Evolutionary conservation across 192 early-diverging fungal genomes (phyloP).

Genomic region (Linnemannia elongata): DNA sequence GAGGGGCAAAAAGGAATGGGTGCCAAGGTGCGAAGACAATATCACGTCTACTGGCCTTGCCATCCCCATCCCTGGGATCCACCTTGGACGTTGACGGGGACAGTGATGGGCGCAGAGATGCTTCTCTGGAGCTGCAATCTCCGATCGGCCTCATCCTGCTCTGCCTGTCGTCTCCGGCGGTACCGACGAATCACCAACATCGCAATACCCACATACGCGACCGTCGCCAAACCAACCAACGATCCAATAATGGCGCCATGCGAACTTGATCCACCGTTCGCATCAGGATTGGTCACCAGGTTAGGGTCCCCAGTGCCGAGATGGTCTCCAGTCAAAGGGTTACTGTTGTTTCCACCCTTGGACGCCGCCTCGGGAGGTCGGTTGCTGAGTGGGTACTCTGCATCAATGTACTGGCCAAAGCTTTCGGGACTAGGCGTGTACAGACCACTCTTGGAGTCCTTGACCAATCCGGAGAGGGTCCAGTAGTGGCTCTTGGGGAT

Average conservation of each 20-base stretch:
- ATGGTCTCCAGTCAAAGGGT: not conserved
- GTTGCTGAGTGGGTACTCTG: constrained; percentile 15
- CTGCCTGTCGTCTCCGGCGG: constrained; percentile 12
- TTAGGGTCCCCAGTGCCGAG: not conserved
- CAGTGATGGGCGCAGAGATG: constrained; percentile 13
- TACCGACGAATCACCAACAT: constrained; percentile 21
- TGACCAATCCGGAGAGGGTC: constrained; percentile 8
- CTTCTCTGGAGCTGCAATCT: constrained; percentile 10
- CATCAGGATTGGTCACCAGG: not conserved
- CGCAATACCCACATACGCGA: constrained; percentile 43
- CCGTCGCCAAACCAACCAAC: constrained; percentile 30
- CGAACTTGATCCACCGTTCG: not conserved
- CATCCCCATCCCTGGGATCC: constrained; percentile 39
- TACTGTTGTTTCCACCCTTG: not conserved
- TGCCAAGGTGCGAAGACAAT: not conserved
- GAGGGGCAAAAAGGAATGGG: not conserved
- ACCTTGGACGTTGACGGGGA: constrained; percentile 9
- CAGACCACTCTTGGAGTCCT: constrained; percentile 11
- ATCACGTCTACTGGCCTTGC: constrained; percentile 6
- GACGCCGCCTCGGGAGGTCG: constrained; percentile 14
- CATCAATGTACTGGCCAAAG: constrained; percentile 47
- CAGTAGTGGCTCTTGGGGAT: constrained; percentile 34
- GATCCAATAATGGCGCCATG: constrained; percentile 20
- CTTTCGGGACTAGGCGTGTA: constrained; percentile 2
- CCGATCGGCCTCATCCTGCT: not conserved